phyloP scores from a whole-genome alignment of 352 stramenopile species.

The Pythium brachiatum region DNA sequence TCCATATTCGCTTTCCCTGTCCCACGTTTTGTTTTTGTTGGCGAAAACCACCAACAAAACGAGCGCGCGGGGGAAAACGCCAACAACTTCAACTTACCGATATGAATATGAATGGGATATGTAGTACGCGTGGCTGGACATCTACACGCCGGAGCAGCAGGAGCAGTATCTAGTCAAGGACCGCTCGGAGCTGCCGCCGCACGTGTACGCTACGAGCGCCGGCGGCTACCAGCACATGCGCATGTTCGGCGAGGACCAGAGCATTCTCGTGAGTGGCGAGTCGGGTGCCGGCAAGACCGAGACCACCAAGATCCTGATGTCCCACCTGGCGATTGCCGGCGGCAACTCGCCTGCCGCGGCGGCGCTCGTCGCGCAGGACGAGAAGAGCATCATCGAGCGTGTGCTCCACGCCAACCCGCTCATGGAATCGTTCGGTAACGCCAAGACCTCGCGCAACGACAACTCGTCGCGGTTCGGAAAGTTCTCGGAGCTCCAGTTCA shows the following conservation, averaged over 20 bases:
- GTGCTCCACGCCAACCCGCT: constrained; percentile 84
- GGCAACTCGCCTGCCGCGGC: constrained; percentile 30
- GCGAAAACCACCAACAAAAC: not conserved
- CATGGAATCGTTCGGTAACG: constrained; percentile 96
- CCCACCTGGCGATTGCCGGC: constrained; percentile 81
- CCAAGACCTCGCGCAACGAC: constrained; percentile 95
- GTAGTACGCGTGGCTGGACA: constrained; percentile 90
- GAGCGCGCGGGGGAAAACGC: not conserved
- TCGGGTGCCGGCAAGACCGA: constrained; percentile 94
- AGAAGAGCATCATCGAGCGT: constrained; percentile 77
- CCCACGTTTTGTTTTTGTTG: not conserved
- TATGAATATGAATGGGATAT: not conserved
- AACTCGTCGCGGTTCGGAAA: constrained; percentile 96
- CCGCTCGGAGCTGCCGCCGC: constrained; percentile 64
- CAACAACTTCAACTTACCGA: constrained; percentile 6
- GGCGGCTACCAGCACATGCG: constrained; percentile 83
- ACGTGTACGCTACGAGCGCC: constrained; percentile 82
- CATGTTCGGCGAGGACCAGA: constrained; percentile 77
- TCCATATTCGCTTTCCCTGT: not conserved
- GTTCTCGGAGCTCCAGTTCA: constrained; percentile 95
- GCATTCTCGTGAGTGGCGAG: constrained; percentile 84
- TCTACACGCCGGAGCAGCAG: constrained; percentile 83
- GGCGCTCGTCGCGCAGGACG: constrained; percentile 19
- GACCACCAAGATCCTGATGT: constrained; percentile 96
- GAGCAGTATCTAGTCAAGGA: constrained; percentile 78